phyloP scores from a whole-genome alignment of 352 stramenopile genomes.

The Phytopythium helicoides region DNA sequence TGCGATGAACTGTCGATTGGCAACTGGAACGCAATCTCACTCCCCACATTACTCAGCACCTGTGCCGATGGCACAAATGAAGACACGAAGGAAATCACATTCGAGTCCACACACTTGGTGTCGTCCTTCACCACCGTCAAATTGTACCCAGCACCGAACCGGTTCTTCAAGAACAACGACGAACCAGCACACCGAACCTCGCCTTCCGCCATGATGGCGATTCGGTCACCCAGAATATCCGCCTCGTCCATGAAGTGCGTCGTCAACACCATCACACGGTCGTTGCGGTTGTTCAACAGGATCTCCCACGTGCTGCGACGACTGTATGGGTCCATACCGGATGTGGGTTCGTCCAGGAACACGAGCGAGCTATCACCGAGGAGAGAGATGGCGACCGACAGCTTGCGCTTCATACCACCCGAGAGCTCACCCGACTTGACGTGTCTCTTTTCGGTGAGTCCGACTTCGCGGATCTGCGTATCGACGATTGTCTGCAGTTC shows the following conservation, averaged over 20 bases:
- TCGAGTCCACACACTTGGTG: constrained; percentile 19
- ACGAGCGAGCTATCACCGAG: constrained; percentile 84
- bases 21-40: constrained; percentile 69
- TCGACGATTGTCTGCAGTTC: constrained; percentile 32
- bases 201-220: constrained; percentile 87
- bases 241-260: constrained; percentile 96
- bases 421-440: constrained; percentile 61
- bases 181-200: constrained; percentile 67
- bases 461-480: constrained; percentile 51
- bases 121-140: constrained; percentile 62
- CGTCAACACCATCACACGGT: constrained; percentile 84
- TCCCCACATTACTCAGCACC: constrained; percentile 65
- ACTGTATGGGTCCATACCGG: constrained; percentile 95
- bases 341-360: constrained; percentile 91
- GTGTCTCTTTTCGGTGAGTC: constrained; percentile 58
- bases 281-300: constrained; percentile 50
- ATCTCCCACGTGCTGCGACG: constrained; percentile 92
- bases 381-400: constrained; percentile 88
- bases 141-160: constrained; percentile 69
- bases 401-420: constrained; percentile 90
- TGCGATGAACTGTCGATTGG: constrained; percentile 36
- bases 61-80: constrained; percentile 31
- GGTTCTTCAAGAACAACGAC: constrained; percentile 81
- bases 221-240: constrained; percentile 80
- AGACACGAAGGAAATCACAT: constrained; percentile 34